Percentiles rank a stretch among this genome's conserved stretches.
phyloP scores from a whole-genome alignment of 2,329 filamentous ascomycete species.

The Pyrenochaeta sp. region DNA sequence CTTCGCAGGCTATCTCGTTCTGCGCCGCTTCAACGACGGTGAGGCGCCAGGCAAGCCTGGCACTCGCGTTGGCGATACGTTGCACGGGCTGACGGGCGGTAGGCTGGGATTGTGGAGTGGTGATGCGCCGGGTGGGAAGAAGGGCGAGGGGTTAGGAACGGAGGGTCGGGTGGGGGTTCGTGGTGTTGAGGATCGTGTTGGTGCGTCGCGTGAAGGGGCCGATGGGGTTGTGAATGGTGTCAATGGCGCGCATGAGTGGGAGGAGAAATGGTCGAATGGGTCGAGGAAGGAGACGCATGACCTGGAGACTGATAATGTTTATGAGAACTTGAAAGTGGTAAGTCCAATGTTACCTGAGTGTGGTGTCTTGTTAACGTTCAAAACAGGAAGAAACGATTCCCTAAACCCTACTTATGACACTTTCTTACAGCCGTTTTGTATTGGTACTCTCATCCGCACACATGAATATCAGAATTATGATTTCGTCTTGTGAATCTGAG shows the following conservation, averaged over 20 bases:
- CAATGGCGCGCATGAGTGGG: slow-evolving; percentile 17
- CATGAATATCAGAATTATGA: no score
- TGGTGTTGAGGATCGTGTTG: slow-evolving; percentile 4
- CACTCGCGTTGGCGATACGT: slow-evolving; percentile 23
- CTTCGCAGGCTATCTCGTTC: slow-evolving; percentile 64
- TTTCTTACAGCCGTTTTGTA: no score
- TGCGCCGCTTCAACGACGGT: slow-evolving; percentile 38
- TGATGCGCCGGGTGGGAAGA: slow-evolving; percentile 3
- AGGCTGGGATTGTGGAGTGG: slow-evolving; percentile 22
- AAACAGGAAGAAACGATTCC: no score
- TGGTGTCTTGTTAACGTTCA: no score
- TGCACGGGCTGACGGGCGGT: slow-evolving; percentile 27
- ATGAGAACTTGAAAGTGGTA: slow-evolving; percentile 15
- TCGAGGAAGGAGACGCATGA: slow-evolving; percentile 8
- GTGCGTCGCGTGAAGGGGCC: slow-evolving; percentile 1
- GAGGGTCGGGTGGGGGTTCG: slow-evolving; percentile 1
- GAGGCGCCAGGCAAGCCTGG: slow-evolving; percentile 26
- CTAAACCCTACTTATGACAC: no score
- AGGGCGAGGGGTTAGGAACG: neutral
- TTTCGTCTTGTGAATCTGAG: no score
- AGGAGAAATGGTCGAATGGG: slow-evolving; percentile 20
- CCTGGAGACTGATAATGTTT: slow-evolving; percentile 8
- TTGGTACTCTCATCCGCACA: no score
- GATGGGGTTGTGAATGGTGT: slow-evolving; percentile 11
- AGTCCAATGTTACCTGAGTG: no score